These are phyloP conservation scores for Linaria vulgaris DNA, from an alignment of 257 asterid genomes.

Conservation along the genomic window DNA sequence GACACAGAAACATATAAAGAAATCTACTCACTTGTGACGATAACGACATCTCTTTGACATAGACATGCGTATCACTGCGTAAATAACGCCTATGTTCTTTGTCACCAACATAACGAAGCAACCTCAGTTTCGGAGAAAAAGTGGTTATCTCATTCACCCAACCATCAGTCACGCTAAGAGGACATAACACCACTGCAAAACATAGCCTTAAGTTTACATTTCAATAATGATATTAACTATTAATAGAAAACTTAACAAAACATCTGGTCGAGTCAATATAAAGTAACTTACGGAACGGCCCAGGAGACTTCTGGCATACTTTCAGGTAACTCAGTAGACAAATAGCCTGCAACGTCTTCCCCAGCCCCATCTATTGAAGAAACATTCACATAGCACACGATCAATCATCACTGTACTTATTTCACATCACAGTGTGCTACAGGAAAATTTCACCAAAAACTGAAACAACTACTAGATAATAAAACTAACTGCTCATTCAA, in stretches of 20 bases:
- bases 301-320: constrained; percentile 55
- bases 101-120: constrained; percentile 82
- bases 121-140: constrained; percentile 64
- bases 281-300: constrained; percentile 75
- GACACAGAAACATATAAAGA: background rate
- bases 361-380: constrained; percentile 82
- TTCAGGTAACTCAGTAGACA: constrained; percentile 84
- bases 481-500: background rate
- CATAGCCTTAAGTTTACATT: constrained; percentile 23
- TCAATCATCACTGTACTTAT: constrained; percentile 2
- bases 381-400: constrained; percentile 19
- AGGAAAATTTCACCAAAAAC: constrained; percentile 10
- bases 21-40: constrained; percentile 44
- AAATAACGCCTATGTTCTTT: constrained; percentile 69
- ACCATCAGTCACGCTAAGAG: constrained; percentile 84
- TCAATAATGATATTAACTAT: constrained; percentile 7
- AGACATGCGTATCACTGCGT: constrained; percentile 57
- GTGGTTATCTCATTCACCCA: constrained; percentile 85
- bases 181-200: constrained; percentile 89
- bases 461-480: constrained; percentile 9
- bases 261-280: constrained; percentile 18
- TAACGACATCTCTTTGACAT: constrained; percentile 36
- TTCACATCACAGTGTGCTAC: background rate
- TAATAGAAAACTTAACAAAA: background rate
- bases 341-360: constrained; percentile 92